Evolutionary conservation across 164 flowering plant species (phyloP).

Genomic region (Malania oleifera): DNA sequence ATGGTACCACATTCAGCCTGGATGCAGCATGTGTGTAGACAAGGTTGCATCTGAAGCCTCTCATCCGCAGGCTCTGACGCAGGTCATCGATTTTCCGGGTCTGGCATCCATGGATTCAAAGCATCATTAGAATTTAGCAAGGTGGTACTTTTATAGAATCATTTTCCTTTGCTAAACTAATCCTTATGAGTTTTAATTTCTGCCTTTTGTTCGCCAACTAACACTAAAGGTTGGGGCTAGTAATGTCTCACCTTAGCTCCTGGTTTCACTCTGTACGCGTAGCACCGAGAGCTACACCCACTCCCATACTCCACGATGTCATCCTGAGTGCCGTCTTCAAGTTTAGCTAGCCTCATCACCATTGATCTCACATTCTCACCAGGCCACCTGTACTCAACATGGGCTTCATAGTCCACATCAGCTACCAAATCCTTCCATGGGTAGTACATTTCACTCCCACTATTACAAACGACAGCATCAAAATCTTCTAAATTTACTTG

Average conservation of each 20-base stretch:
- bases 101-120: slow-evolving; percentile 25
- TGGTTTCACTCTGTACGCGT: slow-evolving; percentile 48
- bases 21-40: slow-evolving; percentile 53
- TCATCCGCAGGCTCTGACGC: slow-evolving; percentile 67
- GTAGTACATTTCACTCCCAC: slow-evolving; percentile 68
- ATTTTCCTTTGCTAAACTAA: not conserved
- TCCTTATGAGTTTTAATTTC: not conserved
- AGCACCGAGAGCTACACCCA: slow-evolving; percentile 46
- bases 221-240: not conserved
- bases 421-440: slow-evolving; percentile 60
- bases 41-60: slow-evolving; percentile 76
- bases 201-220: not conserved
- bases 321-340: slow-evolving; percentile 43
- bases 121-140: not conserved
- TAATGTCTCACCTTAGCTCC: slow-evolving; percentile 52
- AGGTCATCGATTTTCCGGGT: slow-evolving; percentile 45
- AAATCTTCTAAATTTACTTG: slow-evolving; percentile 45
- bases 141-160: not conserved
- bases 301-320: slow-evolving; percentile 32
- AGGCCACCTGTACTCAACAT: slow-evolving; percentile 74
- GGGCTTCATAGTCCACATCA: slow-evolving; percentile 61
- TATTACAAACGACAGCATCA: slow-evolving; percentile 67
- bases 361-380: slow-evolving; percentile 53
- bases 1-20: slow-evolving; percentile 67
- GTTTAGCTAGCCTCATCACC: slow-evolving; percentile 45